Evolutionary conservation across 345 rosid genomes (phyloP).

Genomic region (Xanthoceras sorbifolium): DNA sequence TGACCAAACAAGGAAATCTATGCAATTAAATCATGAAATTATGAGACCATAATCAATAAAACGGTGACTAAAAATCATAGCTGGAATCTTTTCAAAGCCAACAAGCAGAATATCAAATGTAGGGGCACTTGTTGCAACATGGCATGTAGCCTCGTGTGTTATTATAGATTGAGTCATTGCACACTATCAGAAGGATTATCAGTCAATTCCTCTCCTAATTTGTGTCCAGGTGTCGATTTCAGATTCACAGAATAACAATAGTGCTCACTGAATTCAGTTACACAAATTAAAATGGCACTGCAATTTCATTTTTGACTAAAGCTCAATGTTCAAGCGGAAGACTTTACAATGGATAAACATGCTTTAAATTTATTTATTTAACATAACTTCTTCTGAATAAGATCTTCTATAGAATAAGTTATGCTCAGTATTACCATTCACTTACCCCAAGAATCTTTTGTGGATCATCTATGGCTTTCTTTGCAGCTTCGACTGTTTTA

Average conservation of each 20-base stretch:
- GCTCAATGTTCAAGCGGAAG: neutral
- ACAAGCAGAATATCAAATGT: neutral
- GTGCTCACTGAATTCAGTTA: neutral
- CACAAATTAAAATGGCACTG: neutral
- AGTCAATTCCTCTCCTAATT: neutral
- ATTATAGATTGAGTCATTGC: neutral
- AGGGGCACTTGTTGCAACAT: neutral
- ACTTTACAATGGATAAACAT: neutral
- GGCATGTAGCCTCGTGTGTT: neutral
- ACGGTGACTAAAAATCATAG: neutral
- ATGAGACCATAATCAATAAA: neutral
- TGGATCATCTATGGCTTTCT: conserved; percentile 64
- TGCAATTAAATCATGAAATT: neutral
- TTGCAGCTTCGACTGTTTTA: conserved; percentile 60
- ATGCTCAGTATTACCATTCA: neutral
- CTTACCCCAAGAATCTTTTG: conserved; percentile 59
- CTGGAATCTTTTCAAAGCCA: neutral
- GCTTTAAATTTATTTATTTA: neutral
- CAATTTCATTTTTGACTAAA: neutral
- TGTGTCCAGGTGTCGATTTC: neutral
- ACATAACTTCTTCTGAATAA: neutral
- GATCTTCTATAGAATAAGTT: neutral
- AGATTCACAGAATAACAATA: neutral
- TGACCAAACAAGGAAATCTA: conserved; percentile 16
- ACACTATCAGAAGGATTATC: neutral